Evolutionary conservation across 441 rosid species (phyloP).

Genomic region (Populus trichocarpa): DNA sequence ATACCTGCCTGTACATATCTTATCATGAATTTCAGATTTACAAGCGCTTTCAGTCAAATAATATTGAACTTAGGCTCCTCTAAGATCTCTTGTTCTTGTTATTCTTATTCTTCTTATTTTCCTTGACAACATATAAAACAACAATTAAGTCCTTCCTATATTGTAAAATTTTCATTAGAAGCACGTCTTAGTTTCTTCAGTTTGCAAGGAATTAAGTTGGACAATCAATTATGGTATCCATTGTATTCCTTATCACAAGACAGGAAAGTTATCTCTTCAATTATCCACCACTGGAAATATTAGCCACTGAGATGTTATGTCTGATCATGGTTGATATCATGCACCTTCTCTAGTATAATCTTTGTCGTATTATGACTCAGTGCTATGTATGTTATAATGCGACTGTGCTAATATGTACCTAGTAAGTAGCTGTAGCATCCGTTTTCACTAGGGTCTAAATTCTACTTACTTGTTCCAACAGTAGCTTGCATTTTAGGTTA

Average conservation of each 20-base stretch:
- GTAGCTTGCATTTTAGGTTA: neutral
- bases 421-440: neutral
- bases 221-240: neutral
- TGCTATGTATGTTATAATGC: neutral
- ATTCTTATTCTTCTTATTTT: neutral
- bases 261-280: neutral
- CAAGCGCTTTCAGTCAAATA: neutral
- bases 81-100: neutral
- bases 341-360: neutral
- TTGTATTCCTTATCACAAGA: neutral
- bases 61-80: neutral
- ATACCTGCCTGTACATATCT: neutral
- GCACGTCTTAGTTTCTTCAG: neutral
- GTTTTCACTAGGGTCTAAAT: neutral
- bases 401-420: neutral
- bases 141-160: neutral
- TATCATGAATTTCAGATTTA: neutral
- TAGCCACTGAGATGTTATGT: neutral
- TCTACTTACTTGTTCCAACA: neutral
- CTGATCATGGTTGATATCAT: neutral
- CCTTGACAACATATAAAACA: neutral
- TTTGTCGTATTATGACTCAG: neutral
- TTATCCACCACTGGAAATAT: neutral
- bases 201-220: constrained; percentile 7
- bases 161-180: neutral